phyloP scores from a whole-genome alignment of 345 rosid genomes.

The Euphorbia peplus region DNA sequence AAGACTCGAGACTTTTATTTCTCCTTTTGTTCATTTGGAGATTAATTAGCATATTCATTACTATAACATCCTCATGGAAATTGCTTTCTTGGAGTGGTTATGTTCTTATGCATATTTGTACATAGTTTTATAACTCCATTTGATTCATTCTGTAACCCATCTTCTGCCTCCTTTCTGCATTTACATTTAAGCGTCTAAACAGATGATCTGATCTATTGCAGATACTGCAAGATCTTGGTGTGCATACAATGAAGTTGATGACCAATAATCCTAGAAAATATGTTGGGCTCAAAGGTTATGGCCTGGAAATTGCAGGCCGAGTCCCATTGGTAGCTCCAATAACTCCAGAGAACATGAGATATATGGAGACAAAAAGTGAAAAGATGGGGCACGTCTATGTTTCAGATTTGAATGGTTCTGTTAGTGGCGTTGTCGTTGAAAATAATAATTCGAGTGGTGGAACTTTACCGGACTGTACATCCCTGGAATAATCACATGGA shows the following conservation, averaged over 20 bases:
- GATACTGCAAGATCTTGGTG: constrained; percentile 76
- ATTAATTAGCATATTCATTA: background rate
- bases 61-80: too few relatives aligned
- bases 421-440: constrained; percentile 1
- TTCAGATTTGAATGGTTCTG: constrained; percentile 16
- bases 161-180: background rate
- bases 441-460: background rate
- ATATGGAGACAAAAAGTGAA: constrained; percentile 62
- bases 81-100: too few relatives aligned
- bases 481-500: constrained; percentile 1
- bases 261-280: constrained; percentile 86
- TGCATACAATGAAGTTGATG: constrained; percentile 84
- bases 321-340: constrained; percentile 67
- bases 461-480: background rate
- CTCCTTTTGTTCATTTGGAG: background rate
- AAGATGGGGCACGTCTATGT: constrained; percentile 64
- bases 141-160: background rate
- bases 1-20: background rate
- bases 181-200: background rate
- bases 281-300: constrained; percentile 75
- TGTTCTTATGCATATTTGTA: too few relatives aligned
- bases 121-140: too few relatives aligned
- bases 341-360: constrained; percentile 68
- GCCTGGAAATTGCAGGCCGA: constrained; percentile 60
- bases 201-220: constrained; percentile 22